Conservation (phyloP, 2,329 filamentous ascomycete species). For the Metarhizium brunneum region DNA sequence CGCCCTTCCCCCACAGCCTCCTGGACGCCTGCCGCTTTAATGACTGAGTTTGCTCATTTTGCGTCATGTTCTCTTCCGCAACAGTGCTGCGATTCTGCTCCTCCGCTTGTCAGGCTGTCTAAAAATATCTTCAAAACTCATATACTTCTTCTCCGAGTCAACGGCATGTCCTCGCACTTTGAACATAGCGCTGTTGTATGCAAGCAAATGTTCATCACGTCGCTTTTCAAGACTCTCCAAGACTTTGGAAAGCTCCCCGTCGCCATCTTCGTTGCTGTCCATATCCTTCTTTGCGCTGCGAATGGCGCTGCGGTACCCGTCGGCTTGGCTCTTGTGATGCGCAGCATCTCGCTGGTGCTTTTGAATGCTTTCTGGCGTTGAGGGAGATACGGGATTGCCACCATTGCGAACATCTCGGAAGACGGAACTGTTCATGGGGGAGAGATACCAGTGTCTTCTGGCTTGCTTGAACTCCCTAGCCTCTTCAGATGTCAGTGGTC, state of each 20-base stretch:
- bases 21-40: not conserved
- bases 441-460: conserved; percentile 21
- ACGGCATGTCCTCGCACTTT: conserved; percentile 17
- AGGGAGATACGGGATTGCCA: conserved; percentile 9
- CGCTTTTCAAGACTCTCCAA: conserved; percentile 15
- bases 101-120: conserved; percentile 14
- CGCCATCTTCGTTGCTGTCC: not conserved
- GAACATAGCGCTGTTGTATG: conserved; percentile 18
- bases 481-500: conserved; percentile 22
- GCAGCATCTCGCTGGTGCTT: conserved; percentile 18
- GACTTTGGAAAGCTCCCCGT: not conserved
- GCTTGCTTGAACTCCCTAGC: conserved; percentile 25
- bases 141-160: conserved; percentile 18
- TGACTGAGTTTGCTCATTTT: not conserved
- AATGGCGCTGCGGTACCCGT: conserved; percentile 16
- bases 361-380: conserved; percentile 14
- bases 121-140: conserved; percentile 19
- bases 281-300: conserved; percentile 14
- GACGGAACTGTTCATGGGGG: conserved; percentile 16
- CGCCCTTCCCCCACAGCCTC: not conserved
- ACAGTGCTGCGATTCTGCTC: conserved; percentile 1
- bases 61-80: not conserved
- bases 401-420: conserved; percentile 12
- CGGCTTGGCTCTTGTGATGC: conserved; percentile 21
- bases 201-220: conserved; percentile 15